Base-by-base conservation (phyloP, 345 rosid genomes). In the Nasturtium officinale region DNA sequence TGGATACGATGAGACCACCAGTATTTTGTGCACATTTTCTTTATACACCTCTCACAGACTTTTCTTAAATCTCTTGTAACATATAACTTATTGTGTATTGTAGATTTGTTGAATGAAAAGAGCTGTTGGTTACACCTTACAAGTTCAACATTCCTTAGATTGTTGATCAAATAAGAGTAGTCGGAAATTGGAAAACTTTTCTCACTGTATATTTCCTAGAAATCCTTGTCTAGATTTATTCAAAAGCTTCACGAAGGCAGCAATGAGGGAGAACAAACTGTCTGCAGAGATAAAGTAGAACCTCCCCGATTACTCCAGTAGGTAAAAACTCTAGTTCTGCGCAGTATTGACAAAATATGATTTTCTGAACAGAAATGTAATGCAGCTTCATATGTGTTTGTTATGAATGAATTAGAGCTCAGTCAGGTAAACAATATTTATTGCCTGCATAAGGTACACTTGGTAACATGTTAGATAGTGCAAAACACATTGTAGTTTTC, bases 221-320 rank as follows among this genome's bases (percentile, higher is more conserved):
- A 48, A 28, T 58, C 47, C 50, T 32, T 33, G 23, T 7, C 21
- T 33, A 33, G 9, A 64, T n/a, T 17, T 45, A 1, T 25, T 46
- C 52, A 45, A 16, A 59, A 38, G 71, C 50, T 71, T 9, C 15
- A 28, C 77, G 60, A 75, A 53, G 77, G 86, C 82, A 7, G 29
- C 65, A 72, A 67, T 82, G 17, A 26, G 21, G 17, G 45, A 47
- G 61, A 66, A 20, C 66, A 65, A 90, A 86, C 61, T 83, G 69
- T 72, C 53, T 82, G 67, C 85, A 81, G 70, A 80, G 86, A 69
- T 60, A 70, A n/a, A 57, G 54, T 83, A 65, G 63, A 51, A 62
- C 38, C 8, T 15, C 61, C 70, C 23, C 84, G 69, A 67, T 76
- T 16, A 6, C 42, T 17, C 35, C 52, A 23, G 64, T 51, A 18